A percentile compares a stretch with the other conserved stretches of the same genome.
These are phyloP conservation scores for Trichocomaceae sp. DNA, from an alignment of 2,329 filamentous ascomycete genomes.

Conservation along the genomic window DNA sequence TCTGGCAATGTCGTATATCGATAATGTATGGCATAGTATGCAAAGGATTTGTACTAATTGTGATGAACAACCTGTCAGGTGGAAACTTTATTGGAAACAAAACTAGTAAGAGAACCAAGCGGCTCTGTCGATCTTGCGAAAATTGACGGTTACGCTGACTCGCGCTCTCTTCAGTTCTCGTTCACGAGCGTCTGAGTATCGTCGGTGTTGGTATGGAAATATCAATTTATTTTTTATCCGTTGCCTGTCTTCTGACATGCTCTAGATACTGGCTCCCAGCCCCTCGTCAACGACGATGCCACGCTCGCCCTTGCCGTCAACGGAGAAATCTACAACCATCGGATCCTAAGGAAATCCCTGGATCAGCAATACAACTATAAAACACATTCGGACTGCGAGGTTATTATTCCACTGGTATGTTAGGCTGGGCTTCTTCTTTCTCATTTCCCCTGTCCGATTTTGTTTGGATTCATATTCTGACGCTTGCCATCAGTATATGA, in stretches of 20 bases:
- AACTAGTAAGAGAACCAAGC: conserved; percentile 62
- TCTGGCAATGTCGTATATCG: conserved; percentile 7
- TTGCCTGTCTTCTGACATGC: neutral
- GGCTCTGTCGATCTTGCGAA: neutral
- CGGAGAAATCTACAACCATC: conserved; percentile 99
- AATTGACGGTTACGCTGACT: conserved; percentile 8
- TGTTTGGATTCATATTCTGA: conserved; percentile 15
- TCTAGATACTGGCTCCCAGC: conserved; percentile 87
- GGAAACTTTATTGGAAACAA: conserved; percentile 84
- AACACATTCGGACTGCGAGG: conserved; percentile 97
- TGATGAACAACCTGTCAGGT: conserved; percentile 45
- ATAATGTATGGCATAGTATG: conserved; percentile 4
- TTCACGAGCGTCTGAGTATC: conserved; percentile 95
- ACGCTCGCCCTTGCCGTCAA: conserved; percentile 92
- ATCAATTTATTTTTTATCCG: neutral
- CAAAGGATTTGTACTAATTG: conserved; percentile 15
- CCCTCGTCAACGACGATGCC: conserved; percentile 84
- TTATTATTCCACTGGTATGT: conserved; percentile 91
- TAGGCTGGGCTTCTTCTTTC: neutral
- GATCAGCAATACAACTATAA: conserved; percentile 90
- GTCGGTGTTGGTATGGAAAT: conserved; percentile 75
- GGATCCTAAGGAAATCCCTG: conserved; percentile 80
- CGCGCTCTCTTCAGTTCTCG: conserved; percentile 60
- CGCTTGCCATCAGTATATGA: conserved; percentile 61
- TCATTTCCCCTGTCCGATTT: neutral